Evolutionary conservation across 192 early-diverging fungal species (phyloP).

Genomic region (Coemansia sp.): DNA sequence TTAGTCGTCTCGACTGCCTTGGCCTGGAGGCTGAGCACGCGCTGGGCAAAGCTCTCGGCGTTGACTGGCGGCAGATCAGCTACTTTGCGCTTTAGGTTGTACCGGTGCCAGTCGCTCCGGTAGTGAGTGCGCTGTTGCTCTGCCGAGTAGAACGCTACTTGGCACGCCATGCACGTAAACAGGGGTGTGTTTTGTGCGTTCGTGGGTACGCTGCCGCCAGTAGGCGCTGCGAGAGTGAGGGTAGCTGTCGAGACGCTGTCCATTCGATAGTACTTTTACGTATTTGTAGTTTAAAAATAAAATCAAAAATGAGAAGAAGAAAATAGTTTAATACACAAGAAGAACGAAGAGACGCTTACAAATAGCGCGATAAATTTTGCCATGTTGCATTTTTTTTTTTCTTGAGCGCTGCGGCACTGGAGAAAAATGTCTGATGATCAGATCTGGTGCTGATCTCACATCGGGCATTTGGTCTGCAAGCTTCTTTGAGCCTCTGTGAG

Average conservation of each 20-base stretch:
- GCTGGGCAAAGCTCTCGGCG: slow-evolving; percentile 79
- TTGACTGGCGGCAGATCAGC: slow-evolving; percentile 86
- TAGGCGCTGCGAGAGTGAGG: too few relatives aligned
- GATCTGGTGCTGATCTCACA: background rate
- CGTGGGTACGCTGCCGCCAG: slow-evolving; percentile 26
- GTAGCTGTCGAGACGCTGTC: background rate
- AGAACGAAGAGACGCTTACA: background rate
- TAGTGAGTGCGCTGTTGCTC: slow-evolving; percentile 94
- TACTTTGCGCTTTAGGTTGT: slow-evolving; percentile 98
- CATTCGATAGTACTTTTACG: background rate
- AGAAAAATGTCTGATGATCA: slow-evolving; percentile 1
- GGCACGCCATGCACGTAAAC: slow-evolving; percentile 88
- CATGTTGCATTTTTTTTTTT: too few relatives aligned
- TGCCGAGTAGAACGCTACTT: slow-evolving; percentile 89
- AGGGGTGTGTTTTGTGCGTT: slow-evolving; percentile 59
- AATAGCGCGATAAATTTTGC: background rate
- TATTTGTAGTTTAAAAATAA: background rate
- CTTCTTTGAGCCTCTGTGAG: background rate
- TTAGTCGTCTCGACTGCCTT: slow-evolving; percentile 53
- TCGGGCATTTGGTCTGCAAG: background rate
- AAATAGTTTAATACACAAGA: background rate
- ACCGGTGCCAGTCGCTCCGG: slow-evolving; percentile 97
- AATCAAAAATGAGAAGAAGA: background rate
- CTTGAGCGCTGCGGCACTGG: slow-evolving; percentile 3
- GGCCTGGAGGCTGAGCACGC: slow-evolving; percentile 68